Evolutionary conservation across 371 early-diverging fungal genomes (phyloP).

Genomic region (Apophysomyces variabilis): DNA sequence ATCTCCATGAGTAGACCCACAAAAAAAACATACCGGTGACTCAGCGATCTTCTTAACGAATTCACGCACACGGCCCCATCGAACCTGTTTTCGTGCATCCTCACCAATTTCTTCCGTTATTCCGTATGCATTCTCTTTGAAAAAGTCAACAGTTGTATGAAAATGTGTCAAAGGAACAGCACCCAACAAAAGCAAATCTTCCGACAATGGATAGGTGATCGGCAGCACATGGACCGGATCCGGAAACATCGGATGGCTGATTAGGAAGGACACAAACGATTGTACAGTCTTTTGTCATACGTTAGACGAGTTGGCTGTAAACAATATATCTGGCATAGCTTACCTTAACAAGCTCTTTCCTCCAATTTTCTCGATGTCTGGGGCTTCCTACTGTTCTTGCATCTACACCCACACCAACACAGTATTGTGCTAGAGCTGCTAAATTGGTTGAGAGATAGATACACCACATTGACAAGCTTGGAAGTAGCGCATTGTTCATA

Average conservation of each 20-base stretch:
- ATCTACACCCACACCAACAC: slow-evolving; percentile 26
- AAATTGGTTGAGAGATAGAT: slow-evolving; percentile 38
- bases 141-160: slow-evolving; percentile 47
- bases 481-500: slow-evolving; percentile 36
- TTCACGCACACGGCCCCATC: slow-evolving; percentile 51
- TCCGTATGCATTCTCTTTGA: slow-evolving; percentile 40
- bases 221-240: slow-evolving; percentile 46
- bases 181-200: slow-evolving; percentile 43
- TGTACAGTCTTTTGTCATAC: slow-evolving; percentile 33
- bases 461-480: slow-evolving; percentile 51
- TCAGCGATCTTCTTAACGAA: slow-evolving; percentile 45
- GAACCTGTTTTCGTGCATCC: slow-evolving; percentile 44
- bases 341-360: slow-evolving; percentile 33
- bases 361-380: slow-evolving; percentile 18
- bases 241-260: slow-evolving; percentile 44
- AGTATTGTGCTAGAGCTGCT: slow-evolving; percentile 37
- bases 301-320: background rate
- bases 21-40: slow-evolving; percentile 31
- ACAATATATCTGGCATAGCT: background rate
- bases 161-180: slow-evolving; percentile 33
- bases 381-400: slow-evolving; percentile 21
- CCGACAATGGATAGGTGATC: slow-evolving; percentile 44
- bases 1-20: background rate
- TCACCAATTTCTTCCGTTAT: slow-evolving; percentile 19
- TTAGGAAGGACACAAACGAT: slow-evolving; percentile 35